phyloP scores from a whole-genome alignment of 305 asterid genomes.

The Lippia alba region DNA sequence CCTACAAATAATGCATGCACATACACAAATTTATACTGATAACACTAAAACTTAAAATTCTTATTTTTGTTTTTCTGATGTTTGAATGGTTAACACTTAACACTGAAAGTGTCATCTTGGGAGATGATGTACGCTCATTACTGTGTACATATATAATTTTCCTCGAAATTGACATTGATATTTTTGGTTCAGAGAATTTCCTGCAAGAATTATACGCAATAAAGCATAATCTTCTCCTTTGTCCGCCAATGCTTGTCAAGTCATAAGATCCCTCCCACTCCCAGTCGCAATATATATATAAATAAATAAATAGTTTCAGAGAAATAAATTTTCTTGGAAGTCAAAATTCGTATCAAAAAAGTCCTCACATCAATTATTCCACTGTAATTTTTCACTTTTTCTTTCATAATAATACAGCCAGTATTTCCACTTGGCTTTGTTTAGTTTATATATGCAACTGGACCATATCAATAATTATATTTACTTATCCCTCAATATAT shows the following conservation, averaged over 20 bases:
- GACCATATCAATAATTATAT: too few relatives aligned
- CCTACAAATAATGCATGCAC: too few relatives aligned
- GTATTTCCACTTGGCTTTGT: conserved; percentile 29
- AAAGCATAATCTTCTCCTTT: conserved; percentile 44
- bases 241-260: conserved; percentile 38
- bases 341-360: conserved; percentile 34
- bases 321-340: conserved; percentile 21
- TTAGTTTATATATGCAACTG: conserved; percentile 42
- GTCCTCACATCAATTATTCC: conserved; percentile 1
- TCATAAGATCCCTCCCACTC: conserved; percentile 38
- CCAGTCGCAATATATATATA: not conserved
- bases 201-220: conserved; percentile 37
- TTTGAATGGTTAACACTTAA: not conserved
- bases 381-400: conserved; percentile 17
- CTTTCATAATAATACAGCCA: not conserved
- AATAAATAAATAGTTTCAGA: not conserved
- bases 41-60: too few relatives aligned
- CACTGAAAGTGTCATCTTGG: not conserved
- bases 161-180: conserved; percentile 29
- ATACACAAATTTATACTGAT: too few relatives aligned
- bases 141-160: not conserved
- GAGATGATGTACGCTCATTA: conserved; percentile 15
- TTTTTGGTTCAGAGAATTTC: conserved; percentile 34
- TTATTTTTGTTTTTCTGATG: not conserved
- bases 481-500: too few relatives aligned